These are phyloP conservation scores for Annulohypoxylon nitens DNA, from an alignment of 495 filamentous ascomycete genomes.

Conservation along the genomic window DNA sequence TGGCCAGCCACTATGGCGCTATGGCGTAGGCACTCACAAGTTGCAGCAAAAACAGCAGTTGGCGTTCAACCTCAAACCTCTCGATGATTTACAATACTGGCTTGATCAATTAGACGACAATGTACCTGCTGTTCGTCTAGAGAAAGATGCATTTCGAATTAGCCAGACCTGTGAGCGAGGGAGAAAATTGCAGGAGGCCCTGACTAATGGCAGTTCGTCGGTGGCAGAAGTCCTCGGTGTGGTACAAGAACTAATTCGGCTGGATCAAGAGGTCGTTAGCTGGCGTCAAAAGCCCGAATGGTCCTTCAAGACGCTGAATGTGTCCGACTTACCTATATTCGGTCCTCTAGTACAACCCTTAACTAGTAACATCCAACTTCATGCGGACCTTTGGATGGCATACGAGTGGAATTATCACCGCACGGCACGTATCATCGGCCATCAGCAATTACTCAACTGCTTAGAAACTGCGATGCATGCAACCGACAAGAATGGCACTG, in stretches of 20 bases:
- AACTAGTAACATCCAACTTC: slow-evolving; percentile 47
- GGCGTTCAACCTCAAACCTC: slow-evolving; percentile 37
- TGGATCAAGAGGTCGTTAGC: slow-evolving; percentile 42
- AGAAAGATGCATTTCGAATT: slow-evolving; percentile 51
- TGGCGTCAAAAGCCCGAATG: slow-evolving; percentile 51
- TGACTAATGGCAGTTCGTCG: slow-evolving; percentile 32
- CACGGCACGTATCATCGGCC: slow-evolving; percentile 48
- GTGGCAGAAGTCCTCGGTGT: slow-evolving; percentile 34
- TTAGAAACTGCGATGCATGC: neutral
- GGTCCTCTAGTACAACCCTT: slow-evolving; percentile 21
- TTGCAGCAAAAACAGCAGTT: slow-evolving; percentile 52
- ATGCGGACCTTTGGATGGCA: slow-evolving; percentile 54
- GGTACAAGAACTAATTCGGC: slow-evolving; percentile 44
- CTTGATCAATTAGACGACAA: slow-evolving; percentile 46
- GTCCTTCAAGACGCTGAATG: slow-evolving; percentile 43
- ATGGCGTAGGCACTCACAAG: slow-evolving; percentile 1
- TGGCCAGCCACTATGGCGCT: neutral
- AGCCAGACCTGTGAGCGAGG: slow-evolving; percentile 50
- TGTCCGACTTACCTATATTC: slow-evolving; percentile 43
- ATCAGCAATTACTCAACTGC: slow-evolving; percentile 49
- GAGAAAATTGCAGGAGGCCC: slow-evolving; percentile 36
- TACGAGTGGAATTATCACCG: slow-evolving; percentile 60
- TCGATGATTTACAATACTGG: slow-evolving; percentile 43
- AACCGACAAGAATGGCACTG: slow-evolving; percentile 16
- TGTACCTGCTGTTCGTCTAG: slow-evolving; percentile 38